Evolutionary conservation across 768 basidiomycete species (phyloP).

Genomic region (Leccinum subgranulosum): DNA sequence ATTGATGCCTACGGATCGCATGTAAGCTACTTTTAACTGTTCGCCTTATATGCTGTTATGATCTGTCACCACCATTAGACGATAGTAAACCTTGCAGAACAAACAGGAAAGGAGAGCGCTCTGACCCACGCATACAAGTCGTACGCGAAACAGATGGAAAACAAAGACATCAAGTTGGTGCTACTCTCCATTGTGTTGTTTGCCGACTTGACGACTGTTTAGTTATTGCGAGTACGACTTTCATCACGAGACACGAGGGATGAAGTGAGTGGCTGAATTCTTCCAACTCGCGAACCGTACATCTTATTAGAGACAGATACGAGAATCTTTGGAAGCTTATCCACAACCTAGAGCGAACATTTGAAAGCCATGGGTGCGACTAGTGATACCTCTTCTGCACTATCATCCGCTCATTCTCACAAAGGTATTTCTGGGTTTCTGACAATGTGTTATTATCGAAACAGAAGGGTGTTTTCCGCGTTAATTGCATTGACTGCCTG

Average conservation of each 20-base stretch:
- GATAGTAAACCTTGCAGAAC: constrained; percentile 87
- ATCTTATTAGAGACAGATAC: constrained; percentile 48
- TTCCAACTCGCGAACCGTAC: not conserved
- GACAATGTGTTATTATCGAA: constrained; percentile 65
- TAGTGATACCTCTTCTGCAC: not conserved
- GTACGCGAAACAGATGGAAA: constrained; percentile 54
- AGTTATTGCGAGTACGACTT: constrained; percentile 90
- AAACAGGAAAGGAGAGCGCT: constrained; percentile 79
- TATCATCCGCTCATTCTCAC: not conserved
- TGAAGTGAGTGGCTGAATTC: constrained; percentile 63
- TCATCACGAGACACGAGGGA: constrained; percentile 88
- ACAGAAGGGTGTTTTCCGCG: constrained; percentile 83
- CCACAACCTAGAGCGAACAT: constrained; percentile 62
- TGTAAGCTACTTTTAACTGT: constrained; percentile 38
- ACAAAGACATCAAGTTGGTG: constrained; percentile 58
- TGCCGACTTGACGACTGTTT: not conserved
- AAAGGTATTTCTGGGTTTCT: constrained; percentile 81
- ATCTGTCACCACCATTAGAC: constrained; percentile 42
- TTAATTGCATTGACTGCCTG: constrained; percentile 94
- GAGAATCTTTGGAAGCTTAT: constrained; percentile 87
- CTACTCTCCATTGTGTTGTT: not conserved
- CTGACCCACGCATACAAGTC: constrained; percentile 79
- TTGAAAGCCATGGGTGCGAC: constrained; percentile 75
- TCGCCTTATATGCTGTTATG: constrained; percentile 3
- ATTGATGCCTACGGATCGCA: constrained; percentile 73